Percentiles rank a stretch among this genome's conserved stretches.
phyloP scores from a whole-genome alignment of 1,284 basidiomycete genomes.

The Cryptococcus sp. region DNA sequence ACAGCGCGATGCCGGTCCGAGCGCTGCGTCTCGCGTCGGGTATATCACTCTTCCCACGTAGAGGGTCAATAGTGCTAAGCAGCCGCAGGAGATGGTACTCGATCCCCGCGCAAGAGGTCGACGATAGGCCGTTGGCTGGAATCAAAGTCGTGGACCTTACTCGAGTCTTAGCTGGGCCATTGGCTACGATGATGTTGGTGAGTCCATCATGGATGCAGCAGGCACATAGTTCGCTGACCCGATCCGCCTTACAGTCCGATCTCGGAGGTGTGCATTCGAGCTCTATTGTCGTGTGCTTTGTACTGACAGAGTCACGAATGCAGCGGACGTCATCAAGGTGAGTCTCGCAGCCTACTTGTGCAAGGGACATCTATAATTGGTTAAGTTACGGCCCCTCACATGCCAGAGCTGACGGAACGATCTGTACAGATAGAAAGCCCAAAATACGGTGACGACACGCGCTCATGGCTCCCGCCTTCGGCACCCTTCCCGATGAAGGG shows the following conservation, averaged over 20 bases:
- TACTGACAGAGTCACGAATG: background rate
- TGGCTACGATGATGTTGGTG: constrained; percentile 84
- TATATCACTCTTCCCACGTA: too few relatives aligned
- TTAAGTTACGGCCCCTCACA: too few relatives aligned
- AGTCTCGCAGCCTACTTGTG: constrained; percentile 11
- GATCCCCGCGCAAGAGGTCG: constrained; percentile 6
- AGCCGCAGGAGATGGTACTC: background rate
- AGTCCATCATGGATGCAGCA: constrained; percentile 41
- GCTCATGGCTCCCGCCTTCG: constrained; percentile 77
- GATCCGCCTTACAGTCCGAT: constrained; percentile 16
- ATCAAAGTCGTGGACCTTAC: constrained; percentile 85
- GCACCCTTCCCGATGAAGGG: constrained; percentile 60
- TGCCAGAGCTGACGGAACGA: too few relatives aligned
- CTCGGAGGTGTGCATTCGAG: constrained; percentile 17
- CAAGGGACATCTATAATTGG: too few relatives aligned
- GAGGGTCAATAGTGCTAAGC: too few relatives aligned
- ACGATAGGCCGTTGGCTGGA: constrained; percentile 65
- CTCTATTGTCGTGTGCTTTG: background rate
- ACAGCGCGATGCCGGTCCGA: too few relatives aligned
- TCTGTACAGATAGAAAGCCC: constrained; percentile 69
- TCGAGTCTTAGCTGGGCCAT: constrained; percentile 84
- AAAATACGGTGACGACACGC: constrained; percentile 83
- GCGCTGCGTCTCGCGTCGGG: too few relatives aligned
- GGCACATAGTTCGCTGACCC: background rate
- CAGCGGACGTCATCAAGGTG: constrained; percentile 81